These are phyloP conservation scores for Cryptococcus sp. DNA, from an alignment of 1,284 basidiomycete genomes.

Conservation along the genomic window DNA sequence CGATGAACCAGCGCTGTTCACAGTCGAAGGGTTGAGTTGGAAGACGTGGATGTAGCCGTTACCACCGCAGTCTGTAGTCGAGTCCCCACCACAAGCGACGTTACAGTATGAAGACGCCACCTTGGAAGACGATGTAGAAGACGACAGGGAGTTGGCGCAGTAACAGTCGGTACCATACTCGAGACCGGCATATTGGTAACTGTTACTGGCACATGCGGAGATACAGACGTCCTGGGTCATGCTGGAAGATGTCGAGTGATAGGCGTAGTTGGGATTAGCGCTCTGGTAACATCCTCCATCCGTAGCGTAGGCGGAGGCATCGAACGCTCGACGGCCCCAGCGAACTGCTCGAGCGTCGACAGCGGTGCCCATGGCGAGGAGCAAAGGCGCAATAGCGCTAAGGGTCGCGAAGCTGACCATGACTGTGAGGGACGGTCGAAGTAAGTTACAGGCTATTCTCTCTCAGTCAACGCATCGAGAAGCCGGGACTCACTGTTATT, in stretches of 20 bases:
- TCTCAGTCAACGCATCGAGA: too few relatives aligned
- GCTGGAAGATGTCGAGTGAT: not conserved
- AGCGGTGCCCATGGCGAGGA: too few relatives aligned
- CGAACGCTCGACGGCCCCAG: too few relatives aligned
- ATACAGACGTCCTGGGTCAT: conserved; percentile 16
- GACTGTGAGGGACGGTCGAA: too few relatives aligned
- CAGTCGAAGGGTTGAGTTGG: conserved; percentile 9
- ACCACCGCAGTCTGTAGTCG: conserved; percentile 26
- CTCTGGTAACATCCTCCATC: too few relatives aligned
- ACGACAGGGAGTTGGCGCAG: conserved; percentile 8
- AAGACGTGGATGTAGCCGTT: conserved; percentile 19
- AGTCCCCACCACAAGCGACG: conserved; percentile 30
- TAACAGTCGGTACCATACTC: conserved; percentile 22
- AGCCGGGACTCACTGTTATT: too few relatives aligned
- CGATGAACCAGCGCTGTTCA: not conserved
- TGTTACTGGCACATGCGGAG: not conserved
- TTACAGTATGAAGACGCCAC: conserved; percentile 21
- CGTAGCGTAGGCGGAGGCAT: too few relatives aligned
- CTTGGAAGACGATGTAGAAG: conserved; percentile 14
- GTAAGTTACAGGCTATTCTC: too few relatives aligned
- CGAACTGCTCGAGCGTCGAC: too few relatives aligned
- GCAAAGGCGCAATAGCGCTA: too few relatives aligned
- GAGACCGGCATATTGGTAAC: conserved; percentile 15
- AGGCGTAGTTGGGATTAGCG: too few relatives aligned
- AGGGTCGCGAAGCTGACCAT: too few relatives aligned